Percentiles rank a stretch among this genome's conserved stretches.
These are phyloP conservation scores for Hanseniaspora jakobsenii DNA, from an alignment of 805 yeast genomes.

Conservation along the genomic window DNA sequence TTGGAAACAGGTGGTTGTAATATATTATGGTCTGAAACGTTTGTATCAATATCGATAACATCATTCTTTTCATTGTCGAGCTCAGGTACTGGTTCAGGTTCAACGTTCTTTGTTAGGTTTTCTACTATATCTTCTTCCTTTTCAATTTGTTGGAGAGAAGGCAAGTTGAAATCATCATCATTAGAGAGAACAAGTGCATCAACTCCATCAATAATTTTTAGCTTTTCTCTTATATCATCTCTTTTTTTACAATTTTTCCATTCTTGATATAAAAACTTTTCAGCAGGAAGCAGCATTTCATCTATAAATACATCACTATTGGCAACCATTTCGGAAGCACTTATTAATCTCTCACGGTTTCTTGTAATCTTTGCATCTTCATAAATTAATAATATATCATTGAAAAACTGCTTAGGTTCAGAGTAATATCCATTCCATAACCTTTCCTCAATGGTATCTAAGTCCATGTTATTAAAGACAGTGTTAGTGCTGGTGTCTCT, in stretches of 20 bases:
- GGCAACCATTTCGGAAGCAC: conserved; percentile 90
- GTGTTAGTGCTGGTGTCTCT: conserved; percentile 66
- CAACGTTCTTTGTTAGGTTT: too few species aligned
- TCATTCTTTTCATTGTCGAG: not conserved
- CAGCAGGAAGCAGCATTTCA: conserved; percentile 56
- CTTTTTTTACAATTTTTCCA: conserved; percentile 64
- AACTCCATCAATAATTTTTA: conserved; percentile 16
- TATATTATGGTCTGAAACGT: too few species aligned
- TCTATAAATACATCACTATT: conserved; percentile 93
- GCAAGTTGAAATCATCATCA: conserved; percentile 21
- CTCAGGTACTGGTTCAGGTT: too few species aligned
- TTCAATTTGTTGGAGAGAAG: not conserved
- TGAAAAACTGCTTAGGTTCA: conserved; percentile 80
- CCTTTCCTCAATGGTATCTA: conserved; percentile 87
- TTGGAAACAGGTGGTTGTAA: too few species aligned
- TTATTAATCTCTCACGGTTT: conserved; percentile 69
- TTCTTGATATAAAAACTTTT: conserved; percentile 41
- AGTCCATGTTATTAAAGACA: conserved; percentile 72
- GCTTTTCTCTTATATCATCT: conserved; percentile 43
- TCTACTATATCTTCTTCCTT: not conserved
- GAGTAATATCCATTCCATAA: conserved; percentile 93
- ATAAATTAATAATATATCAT: conserved; percentile 74
- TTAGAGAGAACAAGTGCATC: too few species aligned
- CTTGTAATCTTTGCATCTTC: conserved; percentile 60
- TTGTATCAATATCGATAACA: not conserved